Evolutionary conservation across 1,284 basidiomycete species (phyloP), one percentile per base, ranked within the genome.

Genomic region (Cryptococcus sp.): DNA sequence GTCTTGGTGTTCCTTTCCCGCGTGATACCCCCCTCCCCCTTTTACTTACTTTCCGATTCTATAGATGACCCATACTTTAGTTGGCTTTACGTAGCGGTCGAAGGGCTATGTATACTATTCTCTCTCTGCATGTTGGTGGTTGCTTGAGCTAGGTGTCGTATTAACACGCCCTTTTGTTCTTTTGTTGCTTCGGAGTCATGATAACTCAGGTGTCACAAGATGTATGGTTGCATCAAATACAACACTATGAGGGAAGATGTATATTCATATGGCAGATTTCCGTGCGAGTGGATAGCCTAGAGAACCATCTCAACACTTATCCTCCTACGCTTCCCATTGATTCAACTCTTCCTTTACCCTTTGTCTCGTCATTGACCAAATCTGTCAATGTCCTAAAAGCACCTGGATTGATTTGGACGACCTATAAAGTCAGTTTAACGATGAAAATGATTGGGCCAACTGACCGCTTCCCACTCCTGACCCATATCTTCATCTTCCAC

Each of bases 351-450:
- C 89, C 90, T 72, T 93, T 90, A 68, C 88, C 90, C 70, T 96
- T 82, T 34, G 79, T 78, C 63, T 83, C 90, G 66, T 87, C 87
- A 71, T 94, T 88, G 52, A 98, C 78, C 36, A 98, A 76, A 59
- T 98, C 93, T 67, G 89, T 90, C 68, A 98, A 84, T 15, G 88
- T 80, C 47, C 89, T 85, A 82, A 97, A 93, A 64, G 91, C 86
- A 43, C 88, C 85, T 4, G 96, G 96, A 70, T 96, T 92, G 65
- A 98, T 98, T 49, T 92, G 82, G 72, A 94, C 83, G 50, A 88
- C 83, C 92, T 95, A 65, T 5, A 23, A 23, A 1, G 23, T 23
- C 37, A 14, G 42, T 11, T 11, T 23, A 33, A 10, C 4, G 36
- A n/a, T 23, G 15, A 49, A 37, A 13, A 23, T 23, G 23, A 23